Evolutionary conservation across 83 land plant genomes (phyloP).

Genomic region (Larix sibirica): DNA sequence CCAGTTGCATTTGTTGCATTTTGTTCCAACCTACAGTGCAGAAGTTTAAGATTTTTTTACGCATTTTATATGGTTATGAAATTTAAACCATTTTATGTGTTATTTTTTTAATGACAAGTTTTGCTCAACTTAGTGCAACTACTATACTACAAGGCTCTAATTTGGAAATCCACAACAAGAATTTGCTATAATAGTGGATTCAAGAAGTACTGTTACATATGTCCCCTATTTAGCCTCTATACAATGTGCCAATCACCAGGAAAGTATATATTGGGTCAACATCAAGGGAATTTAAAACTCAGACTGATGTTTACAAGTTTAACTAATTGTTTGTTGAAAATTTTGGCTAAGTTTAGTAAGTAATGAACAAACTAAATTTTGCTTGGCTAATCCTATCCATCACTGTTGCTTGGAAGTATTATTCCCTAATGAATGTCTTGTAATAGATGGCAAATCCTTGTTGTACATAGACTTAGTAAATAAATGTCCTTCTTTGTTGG

Average conservation of each 20-base stretch:
- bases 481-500: too few relatives aligned
- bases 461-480: too few relatives aligned
- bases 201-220: slow-evolving; percentile 98
- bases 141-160: slow-evolving; percentile 86
- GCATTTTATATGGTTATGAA: not conserved
- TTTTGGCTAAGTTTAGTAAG: too few relatives aligned
- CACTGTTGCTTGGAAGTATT: too few relatives aligned
- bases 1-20: not conserved
- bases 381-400: not conserved
- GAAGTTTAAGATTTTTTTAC: not conserved
- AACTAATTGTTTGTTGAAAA: not conserved
- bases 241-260: slow-evolving; percentile 96
- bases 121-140: slow-evolving; percentile 42
- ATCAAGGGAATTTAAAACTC: not conserved
- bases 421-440: too few relatives aligned
- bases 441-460: too few relatives aligned
- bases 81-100: not conserved
- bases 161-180: slow-evolving; percentile 96
- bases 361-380: not conserved
- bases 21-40: not conserved
- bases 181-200: slow-evolving; percentile 92
- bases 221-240: slow-evolving; percentile 90
- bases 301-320: not conserved
- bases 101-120: not conserved
- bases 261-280: not conserved